A percentile compares a stretch with the other conserved stretches of the same genome.
phyloP scores from a whole-genome alignment of 1,284 basidiomycete genomes.

The Jaminaea rosea region DNA sequence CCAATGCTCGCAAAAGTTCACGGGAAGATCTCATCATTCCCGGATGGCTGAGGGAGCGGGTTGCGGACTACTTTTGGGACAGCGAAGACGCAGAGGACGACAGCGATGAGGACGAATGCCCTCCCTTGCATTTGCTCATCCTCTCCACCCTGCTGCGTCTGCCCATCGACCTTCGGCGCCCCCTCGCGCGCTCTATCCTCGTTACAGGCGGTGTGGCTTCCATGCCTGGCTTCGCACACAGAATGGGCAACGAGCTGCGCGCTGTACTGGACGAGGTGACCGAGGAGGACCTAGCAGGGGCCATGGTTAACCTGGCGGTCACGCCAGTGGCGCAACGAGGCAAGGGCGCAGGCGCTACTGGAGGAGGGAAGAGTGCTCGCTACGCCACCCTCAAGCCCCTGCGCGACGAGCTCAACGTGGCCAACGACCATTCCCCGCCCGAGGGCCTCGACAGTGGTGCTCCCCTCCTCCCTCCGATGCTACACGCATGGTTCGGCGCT shows the following conservation, averaged over 20 bases:
- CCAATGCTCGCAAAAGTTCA: not conserved
- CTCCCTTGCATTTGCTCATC: conserved; percentile 5
- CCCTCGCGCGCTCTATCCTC: conserved; percentile 69
- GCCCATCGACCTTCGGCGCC: conserved; percentile 81
- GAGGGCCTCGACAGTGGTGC: not conserved
- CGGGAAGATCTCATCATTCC: conserved; percentile 54
- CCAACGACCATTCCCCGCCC: conserved; percentile 6
- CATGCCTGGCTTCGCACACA: conserved; percentile 80
- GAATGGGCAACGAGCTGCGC: conserved; percentile 67
- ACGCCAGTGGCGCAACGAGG: no score
- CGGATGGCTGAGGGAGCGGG: conserved; percentile 85
- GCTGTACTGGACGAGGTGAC: no score
- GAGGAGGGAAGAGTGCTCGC: no score
- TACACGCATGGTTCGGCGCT: conserved; percentile 12
- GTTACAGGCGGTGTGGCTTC: conserved; percentile 79
- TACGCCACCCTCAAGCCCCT: conserved; percentile 20
- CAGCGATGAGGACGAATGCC: conserved; percentile 55
- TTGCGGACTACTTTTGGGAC: conserved; percentile 81
- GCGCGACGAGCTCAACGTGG: not conserved
- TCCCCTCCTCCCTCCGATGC: not conserved
- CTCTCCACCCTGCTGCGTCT: conserved; percentile 52
- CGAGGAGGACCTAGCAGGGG: no score
- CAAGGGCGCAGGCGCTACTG: no score
- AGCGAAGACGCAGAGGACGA: conserved; percentile 65
- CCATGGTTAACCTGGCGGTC: no score